Evolutionary conservation across 1,284 basidiomycete species (phyloP), one percentile per base, ranked within the genome.

Genomic region (Termitomyces sp.): DNA sequence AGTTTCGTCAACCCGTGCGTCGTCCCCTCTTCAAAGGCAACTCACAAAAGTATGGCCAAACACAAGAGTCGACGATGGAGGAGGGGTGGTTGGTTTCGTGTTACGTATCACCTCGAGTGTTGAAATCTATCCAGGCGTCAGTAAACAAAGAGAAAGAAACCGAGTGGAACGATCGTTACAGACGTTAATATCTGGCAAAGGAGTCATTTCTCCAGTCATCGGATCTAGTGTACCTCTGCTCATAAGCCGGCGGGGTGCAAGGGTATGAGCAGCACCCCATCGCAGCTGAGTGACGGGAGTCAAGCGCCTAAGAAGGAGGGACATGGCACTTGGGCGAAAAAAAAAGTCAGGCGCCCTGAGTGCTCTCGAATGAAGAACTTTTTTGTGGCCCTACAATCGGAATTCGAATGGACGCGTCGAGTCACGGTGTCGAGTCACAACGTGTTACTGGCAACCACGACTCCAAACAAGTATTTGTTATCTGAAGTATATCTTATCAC

Each of bases 11-110:
- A 36, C 41, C 13, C 21, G 13, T 19, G 13, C 5, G 13, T 19
- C 9, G 12, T 30, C 46, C 28, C 1, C 9, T 41, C 24, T 24
- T 7, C 4, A 30, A 5, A 17, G 17, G 6, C 13, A 50, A 47
- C 59, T 58, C 46, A 65, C 64, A 47, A 65, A 65, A 12, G 62
- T 65, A 50, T 58, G 62, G 9, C 64, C 64, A 38, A 65, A 65
- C 43, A 61, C 55, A 8, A 64, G 53, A 4, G 44, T 61, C 13
- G 64, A 65, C 2, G 64, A 62, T 5, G 64, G 62, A 0, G 64
- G 64, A 17, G 61, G 64, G 12, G 55, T 59, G 13, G 47, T 48
- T 3, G 61, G 64, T 17, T 60, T 62, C 9, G 52, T 10, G 41
- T 59, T 65, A 10, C 46, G 55, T 38, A 46, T 54, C 30, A 65